Evolutionary conservation across 2,329 filamentous ascomycete genomes (phyloP).

Genomic region (Bisporella sp.): DNA sequence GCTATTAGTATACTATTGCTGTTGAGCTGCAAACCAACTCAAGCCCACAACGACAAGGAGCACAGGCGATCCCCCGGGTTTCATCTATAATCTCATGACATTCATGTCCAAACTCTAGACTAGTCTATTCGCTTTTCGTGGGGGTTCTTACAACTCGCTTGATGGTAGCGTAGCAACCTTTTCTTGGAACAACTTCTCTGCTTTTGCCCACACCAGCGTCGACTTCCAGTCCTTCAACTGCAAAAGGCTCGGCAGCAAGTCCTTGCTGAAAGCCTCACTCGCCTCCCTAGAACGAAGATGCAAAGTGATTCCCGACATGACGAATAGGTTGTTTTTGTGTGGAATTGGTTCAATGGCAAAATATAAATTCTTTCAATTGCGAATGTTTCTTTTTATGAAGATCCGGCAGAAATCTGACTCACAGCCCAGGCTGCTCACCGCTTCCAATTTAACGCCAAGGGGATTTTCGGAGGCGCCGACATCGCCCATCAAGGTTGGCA

Average conservation of each 20-base stretch:
- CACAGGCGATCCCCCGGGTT: constrained; percentile 41
- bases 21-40: constrained; percentile 26
- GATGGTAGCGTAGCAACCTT: constrained; percentile 66
- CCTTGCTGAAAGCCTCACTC: constrained; percentile 75
- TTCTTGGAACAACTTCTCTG: constrained; percentile 76
- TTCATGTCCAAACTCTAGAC: not conserved
- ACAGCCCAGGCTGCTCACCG: no score
- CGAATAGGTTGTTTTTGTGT: no score
- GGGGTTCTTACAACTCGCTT: constrained; percentile 4
- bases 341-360: no score
- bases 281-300: constrained; percentile 61
- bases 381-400: no score
- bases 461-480: no score
- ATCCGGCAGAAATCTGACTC: no score
- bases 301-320: constrained; percentile 28
- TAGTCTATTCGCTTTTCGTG: not conserved
- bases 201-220: constrained; percentile 74
- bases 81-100: not conserved
- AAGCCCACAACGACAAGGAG: constrained; percentile 46
- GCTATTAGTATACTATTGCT: not conserved
- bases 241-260: constrained; percentile 70
- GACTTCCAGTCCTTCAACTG: constrained; percentile 69
- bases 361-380: no score
- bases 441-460: no score
- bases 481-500: no score